Base-by-base conservation (phyloP, 1,284 basidiomycete genomes). In the Schizopora paradoxa region DNA sequence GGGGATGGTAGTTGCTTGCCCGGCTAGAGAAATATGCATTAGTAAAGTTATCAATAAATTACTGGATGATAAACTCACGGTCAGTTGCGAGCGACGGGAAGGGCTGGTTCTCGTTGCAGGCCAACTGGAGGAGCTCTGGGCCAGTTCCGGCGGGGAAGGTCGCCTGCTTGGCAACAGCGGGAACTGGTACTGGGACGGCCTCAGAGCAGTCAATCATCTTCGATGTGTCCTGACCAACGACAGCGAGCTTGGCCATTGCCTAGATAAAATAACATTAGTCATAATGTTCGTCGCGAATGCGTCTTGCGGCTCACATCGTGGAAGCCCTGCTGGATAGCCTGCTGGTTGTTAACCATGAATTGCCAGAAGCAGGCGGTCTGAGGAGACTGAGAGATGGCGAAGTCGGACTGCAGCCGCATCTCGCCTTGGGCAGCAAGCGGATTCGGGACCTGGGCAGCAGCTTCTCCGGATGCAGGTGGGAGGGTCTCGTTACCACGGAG, bases 401-500 rank as follows among this genome's bases (percentile, higher is more conserved):
- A 50, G 46, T 62, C 61, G 29, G 57, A 60, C 41, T 58, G 55
- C 21, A 62, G 54, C 42, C 59, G 60, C 34, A 62, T 56, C 49
- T 61, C 59, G 25, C 61, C 61, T 14, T 28, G 29, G 13, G 35
- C 38, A 6, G 29, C 42, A 19, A 63, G 43, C 6, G 59, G 57
- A 19, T 57, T 58, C 31, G 56, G 51, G 28, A 59, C 61, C 29
- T 50, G 43, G 10, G 48, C 48, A 5, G 43, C 48, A 13, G 36
- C 41, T 3, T 16, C 7, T 16, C 14, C 18, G n/a, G 5, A 50
- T 34, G 18, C 48, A 43, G 39, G 46, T 46, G 6, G 51, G 53
- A 31, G 48, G 44, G 10, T 49, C 53, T 43, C 45, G 19, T 31
- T 36, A 8, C 54, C 53, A 31, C 49, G 41, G 23, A 56, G 45